A percentile compares a stretch with the other conserved stretches of the same genome.
phyloP scores from a whole-genome alignment of 1,284 basidiomycete species.

The Sanghuangporus baumii region DNA sequence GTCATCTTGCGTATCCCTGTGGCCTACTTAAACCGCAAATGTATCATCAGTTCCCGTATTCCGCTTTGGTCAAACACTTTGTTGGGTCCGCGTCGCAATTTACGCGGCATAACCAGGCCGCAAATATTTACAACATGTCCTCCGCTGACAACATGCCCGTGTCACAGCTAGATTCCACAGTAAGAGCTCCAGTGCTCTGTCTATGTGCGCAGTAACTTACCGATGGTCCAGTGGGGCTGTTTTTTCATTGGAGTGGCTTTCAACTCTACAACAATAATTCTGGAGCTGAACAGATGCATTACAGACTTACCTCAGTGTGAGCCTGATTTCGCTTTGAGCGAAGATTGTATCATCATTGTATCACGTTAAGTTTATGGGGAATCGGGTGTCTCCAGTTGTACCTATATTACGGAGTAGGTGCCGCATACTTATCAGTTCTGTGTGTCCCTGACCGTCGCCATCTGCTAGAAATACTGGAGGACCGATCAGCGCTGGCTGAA shows the following conservation, averaged over 20 bases:
- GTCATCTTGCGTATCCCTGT: no score
- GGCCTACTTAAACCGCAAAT: no score
- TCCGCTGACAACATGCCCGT: no score
- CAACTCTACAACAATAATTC: background rate
- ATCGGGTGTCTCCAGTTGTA: conserved; percentile 4
- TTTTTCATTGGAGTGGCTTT: background rate
- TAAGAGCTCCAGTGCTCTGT: background rate
- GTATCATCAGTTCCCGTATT: no score
- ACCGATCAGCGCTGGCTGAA: background rate
- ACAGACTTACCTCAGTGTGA: background rate
- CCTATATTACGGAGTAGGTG: conserved; percentile 3
- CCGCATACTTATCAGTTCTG: background rate
- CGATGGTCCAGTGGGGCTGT: background rate
- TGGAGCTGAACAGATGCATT: background rate
- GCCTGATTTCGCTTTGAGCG: background rate
- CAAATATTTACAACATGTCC: no score
- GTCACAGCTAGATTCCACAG: no score
- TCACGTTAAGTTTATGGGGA: conserved; percentile 9
- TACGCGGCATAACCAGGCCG: no score
- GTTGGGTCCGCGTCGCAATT: no score
- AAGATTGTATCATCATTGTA: background rate
- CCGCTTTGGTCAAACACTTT: no score
- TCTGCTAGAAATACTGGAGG: background rate
- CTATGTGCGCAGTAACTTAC: background rate
- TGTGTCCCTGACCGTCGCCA: no score